Conservation (phyloP, 2,329 filamentous ascomycete species). For the Phaeosphaeria sp. region DNA sequence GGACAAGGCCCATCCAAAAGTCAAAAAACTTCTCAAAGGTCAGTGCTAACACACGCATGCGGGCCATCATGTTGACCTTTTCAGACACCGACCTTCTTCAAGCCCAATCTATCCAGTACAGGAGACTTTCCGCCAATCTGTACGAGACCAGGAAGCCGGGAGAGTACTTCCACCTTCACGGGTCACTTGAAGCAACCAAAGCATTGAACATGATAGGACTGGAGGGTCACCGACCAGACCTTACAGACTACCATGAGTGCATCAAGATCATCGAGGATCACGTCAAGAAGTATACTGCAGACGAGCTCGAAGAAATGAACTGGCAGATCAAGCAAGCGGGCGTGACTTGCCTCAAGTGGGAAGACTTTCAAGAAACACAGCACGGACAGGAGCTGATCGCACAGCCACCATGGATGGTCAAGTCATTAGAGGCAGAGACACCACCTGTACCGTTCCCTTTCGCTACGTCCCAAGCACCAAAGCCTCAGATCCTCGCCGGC, state of each 20-base stretch:
- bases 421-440: conserved; percentile 59
- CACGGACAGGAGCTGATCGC: conserved; percentile 51
- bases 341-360: conserved; percentile 51
- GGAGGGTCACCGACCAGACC: conserved; percentile 65
- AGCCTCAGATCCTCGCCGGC: conserved; percentile 57
- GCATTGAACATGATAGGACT: conserved; percentile 75
- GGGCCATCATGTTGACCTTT: conserved; percentile 12
- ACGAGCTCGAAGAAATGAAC: conserved; percentile 53
- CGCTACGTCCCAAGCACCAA: conserved; percentile 48
- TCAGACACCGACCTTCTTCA: conserved; percentile 75
- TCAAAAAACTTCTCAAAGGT: conserved; percentile 57
- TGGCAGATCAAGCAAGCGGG: conserved; percentile 51
- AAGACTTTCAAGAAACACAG: conserved; percentile 48
- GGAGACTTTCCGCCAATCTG: conserved; percentile 74
- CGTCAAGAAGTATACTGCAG: conserved; percentile 48
- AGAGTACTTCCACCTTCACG: conserved; percentile 79
- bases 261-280: conserved; percentile 52
- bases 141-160: conserved; percentile 71
- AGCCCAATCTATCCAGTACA: conserved; percentile 75
- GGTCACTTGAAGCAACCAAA: conserved; percentile 73
- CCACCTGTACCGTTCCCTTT: conserved; percentile 56
- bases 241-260: conserved; percentile 57
- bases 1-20: conserved; percentile 50
- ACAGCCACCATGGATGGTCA: conserved; percentile 57
- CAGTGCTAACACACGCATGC: not conserved